These are phyloP conservation scores for Microcera coccophila DNA, from an alignment of 2,329 filamentous ascomycete species.

Conservation along the genomic window DNA sequence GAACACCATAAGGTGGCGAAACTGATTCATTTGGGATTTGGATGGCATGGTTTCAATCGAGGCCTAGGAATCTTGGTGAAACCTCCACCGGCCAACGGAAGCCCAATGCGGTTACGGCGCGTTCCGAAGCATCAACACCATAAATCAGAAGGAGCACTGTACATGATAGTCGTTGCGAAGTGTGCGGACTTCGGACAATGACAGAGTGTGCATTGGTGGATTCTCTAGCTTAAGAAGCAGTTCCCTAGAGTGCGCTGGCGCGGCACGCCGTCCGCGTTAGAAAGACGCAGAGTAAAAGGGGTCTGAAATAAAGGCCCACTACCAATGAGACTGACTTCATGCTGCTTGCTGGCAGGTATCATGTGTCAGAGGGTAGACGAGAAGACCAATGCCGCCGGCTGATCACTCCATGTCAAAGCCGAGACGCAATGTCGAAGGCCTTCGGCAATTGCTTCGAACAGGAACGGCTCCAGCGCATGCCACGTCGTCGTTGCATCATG, in stretches of 20 bases:
- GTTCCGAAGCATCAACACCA: no score
- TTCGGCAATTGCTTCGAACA: not conserved
- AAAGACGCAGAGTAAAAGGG: not conserved
- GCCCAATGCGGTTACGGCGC: no score
- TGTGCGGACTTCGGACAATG: no score
- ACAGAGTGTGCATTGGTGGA: not conserved
- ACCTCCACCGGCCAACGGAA: no score
- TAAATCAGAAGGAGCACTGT: no score
- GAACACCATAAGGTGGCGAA: no score
- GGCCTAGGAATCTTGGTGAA: no score
- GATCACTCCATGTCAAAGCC: not conserved
- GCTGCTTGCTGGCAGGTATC: not conserved
- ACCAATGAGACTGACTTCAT: not conserved
- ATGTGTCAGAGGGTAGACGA: not conserved
- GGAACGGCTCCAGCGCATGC: not conserved
- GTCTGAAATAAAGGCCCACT: not conserved
- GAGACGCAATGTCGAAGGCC: not conserved
- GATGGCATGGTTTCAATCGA: no score
- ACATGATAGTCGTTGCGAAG: no score
- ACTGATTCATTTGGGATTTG: no score
- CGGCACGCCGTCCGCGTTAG: not conserved
- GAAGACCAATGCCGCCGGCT: not conserved
- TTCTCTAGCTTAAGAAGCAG: not conserved
- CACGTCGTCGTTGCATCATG: not conserved
- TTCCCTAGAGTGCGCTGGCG: not conserved